phyloP scores from a whole-genome alignment of 345 rosid genomes.

The Salix suchowensis region DNA sequence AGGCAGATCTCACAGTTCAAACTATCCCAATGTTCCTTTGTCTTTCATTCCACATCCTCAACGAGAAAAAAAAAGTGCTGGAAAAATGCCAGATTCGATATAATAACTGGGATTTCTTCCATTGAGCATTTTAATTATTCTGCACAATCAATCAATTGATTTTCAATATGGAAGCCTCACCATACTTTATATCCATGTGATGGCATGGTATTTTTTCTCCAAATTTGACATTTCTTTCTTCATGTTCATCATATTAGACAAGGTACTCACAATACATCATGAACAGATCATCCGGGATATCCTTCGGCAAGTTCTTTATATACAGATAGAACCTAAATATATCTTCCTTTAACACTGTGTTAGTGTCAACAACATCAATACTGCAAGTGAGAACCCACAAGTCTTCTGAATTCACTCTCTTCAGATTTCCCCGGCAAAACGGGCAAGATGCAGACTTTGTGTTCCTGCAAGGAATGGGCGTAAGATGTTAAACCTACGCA shows the following conservation, averaged over 20 bases:
- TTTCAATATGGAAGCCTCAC: constrained; percentile 10
- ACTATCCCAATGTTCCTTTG: neutral
- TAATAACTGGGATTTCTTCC: neutral
- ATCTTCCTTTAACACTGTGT: constrained; percentile 20
- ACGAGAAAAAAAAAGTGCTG: neutral
- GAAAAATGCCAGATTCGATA: neutral
- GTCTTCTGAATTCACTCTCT: constrained; percentile 26
- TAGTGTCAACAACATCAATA: constrained; percentile 24
- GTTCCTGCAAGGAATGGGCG: constrained; percentile 16
- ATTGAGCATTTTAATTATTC: constrained; percentile 10
- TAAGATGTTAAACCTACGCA: neutral
- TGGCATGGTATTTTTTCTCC: constrained; percentile 7
- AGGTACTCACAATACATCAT: constrained; percentile 26
- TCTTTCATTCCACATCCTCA: neutral
- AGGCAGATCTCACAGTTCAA: neutral
- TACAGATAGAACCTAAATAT: constrained; percentile 22
- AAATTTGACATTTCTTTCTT: neutral
- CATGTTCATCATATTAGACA: constrained; percentile 14
- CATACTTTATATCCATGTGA: constrained; percentile 13
- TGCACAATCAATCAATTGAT: constrained; percentile 5
- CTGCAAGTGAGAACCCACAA: constrained; percentile 29
- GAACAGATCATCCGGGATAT: constrained; percentile 26
- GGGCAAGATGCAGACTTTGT: constrained; percentile 30
- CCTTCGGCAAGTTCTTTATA: constrained; percentile 23
- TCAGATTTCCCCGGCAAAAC: constrained; percentile 25